These are phyloP conservation scores for Talaromyces verruculosus DNA, from an alignment of 2,329 filamentous ascomycete species.

Conservation along the genomic window DNA sequence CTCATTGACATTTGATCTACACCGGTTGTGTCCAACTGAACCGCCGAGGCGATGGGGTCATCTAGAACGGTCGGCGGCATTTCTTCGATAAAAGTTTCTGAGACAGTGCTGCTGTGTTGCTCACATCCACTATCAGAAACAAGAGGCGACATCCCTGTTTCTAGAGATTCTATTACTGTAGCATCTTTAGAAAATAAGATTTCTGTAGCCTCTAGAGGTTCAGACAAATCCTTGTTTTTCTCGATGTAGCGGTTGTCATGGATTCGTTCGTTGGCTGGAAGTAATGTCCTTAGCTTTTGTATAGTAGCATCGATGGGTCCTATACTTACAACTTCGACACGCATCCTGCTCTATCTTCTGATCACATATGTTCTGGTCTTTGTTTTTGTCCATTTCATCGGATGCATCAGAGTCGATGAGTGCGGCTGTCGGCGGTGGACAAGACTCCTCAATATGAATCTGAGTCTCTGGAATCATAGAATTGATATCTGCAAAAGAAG, in stretches of 20 bases:
- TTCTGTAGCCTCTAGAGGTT: slow-evolving; percentile 5
- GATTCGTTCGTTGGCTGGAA: slow-evolving; percentile 6
- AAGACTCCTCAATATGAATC: slow-evolving; percentile 1
- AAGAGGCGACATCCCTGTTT: background rate
- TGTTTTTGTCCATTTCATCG: background rate
- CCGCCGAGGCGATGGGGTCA: background rate
- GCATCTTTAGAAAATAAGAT: background rate
- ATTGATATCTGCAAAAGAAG: background rate
- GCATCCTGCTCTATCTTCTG: background rate
- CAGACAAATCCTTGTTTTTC: slow-evolving; percentile 10
- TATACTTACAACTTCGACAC: background rate
- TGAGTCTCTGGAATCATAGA: background rate
- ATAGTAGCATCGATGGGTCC: background rate
- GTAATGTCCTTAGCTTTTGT: background rate
- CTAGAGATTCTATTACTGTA: slow-evolving; percentile 1
- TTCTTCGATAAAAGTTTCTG: slow-evolving; percentile 2
- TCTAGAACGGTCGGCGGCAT: background rate
- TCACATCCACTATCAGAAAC: background rate
- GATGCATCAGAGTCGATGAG: background rate
- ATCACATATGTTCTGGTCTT: background rate
- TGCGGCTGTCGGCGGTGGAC: background rate
- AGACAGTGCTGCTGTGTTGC: slow-evolving; percentile 4
- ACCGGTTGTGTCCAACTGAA: background rate
- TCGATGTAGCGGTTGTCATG: background rate
- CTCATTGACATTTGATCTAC: slow-evolving; percentile 8